These are phyloP conservation scores for Aspergillus hortae DNA, from an alignment of 2,329 filamentous ascomycete genomes.

Conservation along the genomic window DNA sequence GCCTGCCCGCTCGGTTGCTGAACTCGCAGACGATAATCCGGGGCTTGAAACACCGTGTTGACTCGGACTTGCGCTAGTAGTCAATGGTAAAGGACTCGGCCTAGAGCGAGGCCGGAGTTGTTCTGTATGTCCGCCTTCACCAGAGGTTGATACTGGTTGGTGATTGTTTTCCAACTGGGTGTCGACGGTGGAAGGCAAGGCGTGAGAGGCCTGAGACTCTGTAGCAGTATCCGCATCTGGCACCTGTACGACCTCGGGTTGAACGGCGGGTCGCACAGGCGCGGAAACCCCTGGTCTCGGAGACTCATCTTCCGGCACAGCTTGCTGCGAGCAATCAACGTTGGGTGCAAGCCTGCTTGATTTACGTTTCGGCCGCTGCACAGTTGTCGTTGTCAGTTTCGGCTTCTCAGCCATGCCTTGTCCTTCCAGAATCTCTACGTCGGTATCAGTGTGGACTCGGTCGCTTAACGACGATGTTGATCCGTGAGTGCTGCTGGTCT, in stretches of 20 bases:
- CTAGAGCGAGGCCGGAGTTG: slow-evolving; percentile 24
- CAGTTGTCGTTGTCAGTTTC: slow-evolving; percentile 19
- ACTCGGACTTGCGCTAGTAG: slow-evolving; percentile 18
- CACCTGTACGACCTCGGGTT: slow-evolving; percentile 4
- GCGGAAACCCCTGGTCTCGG: slow-evolving; percentile 26
- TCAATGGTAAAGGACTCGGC: slow-evolving; percentile 23
- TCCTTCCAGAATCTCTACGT: slow-evolving; percentile 30
- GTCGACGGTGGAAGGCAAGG: slow-evolving; percentile 5
- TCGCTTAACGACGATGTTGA: slow-evolving; percentile 21
- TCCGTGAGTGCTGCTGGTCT: slow-evolving; percentile 16
- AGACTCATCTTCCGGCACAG: slow-evolving; percentile 16
- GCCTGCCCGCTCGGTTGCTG: slow-evolving; percentile 35
- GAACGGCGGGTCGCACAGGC: slow-evolving; percentile 10
- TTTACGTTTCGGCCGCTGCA: slow-evolving; percentile 29
- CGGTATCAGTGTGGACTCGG: slow-evolving; percentile 11
- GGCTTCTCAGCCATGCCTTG: slow-evolving; percentile 29
- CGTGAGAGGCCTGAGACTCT: slow-evolving; percentile 7
- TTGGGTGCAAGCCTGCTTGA: slow-evolving; percentile 23
- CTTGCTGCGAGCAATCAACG: slow-evolving; percentile 17
- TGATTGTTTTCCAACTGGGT: slow-evolving; percentile 13
- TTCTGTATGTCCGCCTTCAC: slow-evolving; percentile 26
- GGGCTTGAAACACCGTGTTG: slow-evolving; percentile 17
- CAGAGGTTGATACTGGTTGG: slow-evolving; percentile 26
- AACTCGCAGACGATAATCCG: slow-evolving; percentile 20
- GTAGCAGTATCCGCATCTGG: slow-evolving; percentile 8